Conservation (phyloP, 2,329 filamentous ascomycete genomes). For the Macrophomina phaseolina region DNA sequence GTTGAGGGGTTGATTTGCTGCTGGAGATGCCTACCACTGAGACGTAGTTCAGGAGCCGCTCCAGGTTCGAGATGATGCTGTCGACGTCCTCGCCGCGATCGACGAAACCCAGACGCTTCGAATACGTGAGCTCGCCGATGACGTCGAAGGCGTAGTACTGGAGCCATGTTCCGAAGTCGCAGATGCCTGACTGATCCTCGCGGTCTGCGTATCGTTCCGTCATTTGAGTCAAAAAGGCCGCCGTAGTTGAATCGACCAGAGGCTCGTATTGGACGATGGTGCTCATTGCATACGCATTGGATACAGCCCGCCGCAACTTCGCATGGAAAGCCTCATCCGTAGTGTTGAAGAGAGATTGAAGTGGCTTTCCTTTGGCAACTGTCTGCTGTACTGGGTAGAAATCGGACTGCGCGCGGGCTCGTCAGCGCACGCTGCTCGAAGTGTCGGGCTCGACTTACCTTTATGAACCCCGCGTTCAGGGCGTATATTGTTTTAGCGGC, state of each 20-base stretch:
- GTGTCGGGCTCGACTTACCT: not conserved
- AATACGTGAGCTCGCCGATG: slow-evolving; percentile 31
- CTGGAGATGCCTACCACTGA: not conserved
- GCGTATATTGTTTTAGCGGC: slow-evolving; percentile 65
- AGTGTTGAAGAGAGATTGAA: slow-evolving; percentile 6
- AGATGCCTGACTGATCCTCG: not conserved
- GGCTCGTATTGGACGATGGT: slow-evolving; percentile 35
- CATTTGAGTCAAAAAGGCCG: slow-evolving; percentile 36
- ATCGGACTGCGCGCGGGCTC: not conserved
- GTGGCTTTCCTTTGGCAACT: not conserved
- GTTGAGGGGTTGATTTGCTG: not conserved
- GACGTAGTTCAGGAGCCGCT: slow-evolving; percentile 4
- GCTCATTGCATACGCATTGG: slow-evolving; percentile 32
- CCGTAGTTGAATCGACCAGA: slow-evolving; percentile 37
- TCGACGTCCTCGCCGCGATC: slow-evolving; percentile 29
- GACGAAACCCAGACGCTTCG: slow-evolving; percentile 30
- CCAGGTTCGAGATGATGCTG: slow-evolving; percentile 9
- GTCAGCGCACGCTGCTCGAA: not conserved
- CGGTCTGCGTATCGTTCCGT: not conserved
- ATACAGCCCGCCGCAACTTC: slow-evolving; percentile 14
- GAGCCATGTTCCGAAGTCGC: slow-evolving; percentile 49
- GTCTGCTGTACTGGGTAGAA: slow-evolving; percentile 19
- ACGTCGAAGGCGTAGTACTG: slow-evolving; percentile 37
- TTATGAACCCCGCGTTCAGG: slow-evolving; percentile 37
- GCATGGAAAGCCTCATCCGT: slow-evolving; percentile 33